phyloP scores from a whole-genome alignment of 2,329 filamentous ascomycete species.

The Ceratocystis ficicola region DNA sequence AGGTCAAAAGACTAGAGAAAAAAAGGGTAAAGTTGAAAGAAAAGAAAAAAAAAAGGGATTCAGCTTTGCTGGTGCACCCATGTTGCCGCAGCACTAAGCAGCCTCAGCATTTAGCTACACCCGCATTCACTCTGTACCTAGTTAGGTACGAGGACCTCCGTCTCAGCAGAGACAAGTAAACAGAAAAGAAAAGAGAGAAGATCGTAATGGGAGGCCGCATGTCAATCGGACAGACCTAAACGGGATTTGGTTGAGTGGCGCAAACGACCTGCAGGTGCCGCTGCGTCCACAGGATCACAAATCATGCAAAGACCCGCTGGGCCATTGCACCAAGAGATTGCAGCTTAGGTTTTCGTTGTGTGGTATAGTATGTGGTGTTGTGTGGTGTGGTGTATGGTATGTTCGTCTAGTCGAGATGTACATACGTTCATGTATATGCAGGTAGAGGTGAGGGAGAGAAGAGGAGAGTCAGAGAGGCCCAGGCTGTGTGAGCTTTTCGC shows the following conservation, averaged over 20 bases:
- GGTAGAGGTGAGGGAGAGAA: neutral
- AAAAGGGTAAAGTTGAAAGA: neutral
- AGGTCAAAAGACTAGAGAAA: neutral
- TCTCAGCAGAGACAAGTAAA: neutral
- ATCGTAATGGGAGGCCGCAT: neutral
- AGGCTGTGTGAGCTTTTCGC: neutral
- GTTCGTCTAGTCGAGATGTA: neutral
- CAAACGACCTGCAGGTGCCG: neutral
- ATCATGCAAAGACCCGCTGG: neutral
- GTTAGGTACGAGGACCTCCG: neutral
- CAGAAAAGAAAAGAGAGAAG: neutral
- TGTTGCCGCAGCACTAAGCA: constrained; percentile 1
- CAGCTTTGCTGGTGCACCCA: neutral
- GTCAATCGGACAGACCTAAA: neutral
- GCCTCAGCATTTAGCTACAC: too few species aligned
- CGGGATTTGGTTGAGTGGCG: neutral
- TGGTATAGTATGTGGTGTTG: neutral
- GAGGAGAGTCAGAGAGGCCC: neutral
- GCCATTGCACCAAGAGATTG: neutral
- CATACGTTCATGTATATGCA: neutral
- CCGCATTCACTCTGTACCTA: too few species aligned
- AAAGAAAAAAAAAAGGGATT: neutral
- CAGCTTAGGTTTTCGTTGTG: neutral
- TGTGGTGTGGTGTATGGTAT: neutral
- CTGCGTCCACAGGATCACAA: neutral